Evolutionary conservation across 148 eudicot species (phyloP), one percentile per base, ranked within the genome.

Genomic region (Amaranthus hypochondriacus): DNA sequence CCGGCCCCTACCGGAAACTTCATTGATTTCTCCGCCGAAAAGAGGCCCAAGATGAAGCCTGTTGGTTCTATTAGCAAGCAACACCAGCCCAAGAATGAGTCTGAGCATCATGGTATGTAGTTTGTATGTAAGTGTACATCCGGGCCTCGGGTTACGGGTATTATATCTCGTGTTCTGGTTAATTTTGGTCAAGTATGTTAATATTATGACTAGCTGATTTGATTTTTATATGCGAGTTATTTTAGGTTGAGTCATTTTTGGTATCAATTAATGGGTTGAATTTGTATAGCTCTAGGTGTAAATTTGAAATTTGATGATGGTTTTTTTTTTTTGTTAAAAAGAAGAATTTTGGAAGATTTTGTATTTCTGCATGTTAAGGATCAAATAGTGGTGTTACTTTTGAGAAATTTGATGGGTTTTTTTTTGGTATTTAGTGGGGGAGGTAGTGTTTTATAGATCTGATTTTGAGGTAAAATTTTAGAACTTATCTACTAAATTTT

Each of bases 21-120:
- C 49, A 95, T 95, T 52, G 97, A 95, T 73, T 95, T 95, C 85
- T 85, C 99, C 9, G 73, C 85, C 67, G 90, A 69, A 66, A 95
- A 92, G 79, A 81, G 87, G 62, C 86, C 92, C 80, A 63, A 76
- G 53, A 4, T 62, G 0, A 84, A 83, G 13, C 59, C 80, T 0
- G 80, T 77, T 4, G 53, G 55, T 7, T 4, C 65, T 14, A 44
- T 62, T 18, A 51, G 77, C 69, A 86, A 86, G 83, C 90, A 84
- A 7, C 89, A 88, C 6, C 83, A 81, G 67, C 86, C 87, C 69
- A 85, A 82, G 77, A 52, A 83, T 78, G 89, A 89, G 81, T 42
- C 77, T 13, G 87, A 84, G 54, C 85, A 83, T 72, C 51, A 82
- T 75, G 96, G 96, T 89, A 83, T 59, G 48, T 46, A 48, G 10